phyloP scores from a whole-genome alignment of 768 basidiomycete genomes.

The Fomitopsis pulvina region DNA sequence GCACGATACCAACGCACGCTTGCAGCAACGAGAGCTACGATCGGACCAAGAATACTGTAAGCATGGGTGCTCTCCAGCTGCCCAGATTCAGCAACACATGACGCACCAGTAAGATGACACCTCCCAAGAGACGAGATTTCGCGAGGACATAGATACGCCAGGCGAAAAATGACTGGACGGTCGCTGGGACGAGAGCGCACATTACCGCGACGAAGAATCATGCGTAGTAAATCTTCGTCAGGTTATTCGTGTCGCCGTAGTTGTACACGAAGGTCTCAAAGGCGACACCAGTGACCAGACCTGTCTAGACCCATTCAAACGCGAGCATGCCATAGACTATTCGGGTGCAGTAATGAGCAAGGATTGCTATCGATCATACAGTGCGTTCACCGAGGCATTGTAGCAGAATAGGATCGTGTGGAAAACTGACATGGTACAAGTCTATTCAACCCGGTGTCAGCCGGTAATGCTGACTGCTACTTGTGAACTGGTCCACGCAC shows the following conservation, averaged over 20 bases:
- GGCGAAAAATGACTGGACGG: constrained; percentile 7
- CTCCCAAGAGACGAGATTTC: neutral
- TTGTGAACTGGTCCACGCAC: neutral
- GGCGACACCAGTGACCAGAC: neutral
- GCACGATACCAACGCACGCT: neutral
- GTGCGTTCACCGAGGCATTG: neutral
- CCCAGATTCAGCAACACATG: neutral
- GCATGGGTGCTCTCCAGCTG: too few species aligned
- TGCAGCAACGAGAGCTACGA: neutral
- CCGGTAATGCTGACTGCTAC: too few species aligned
- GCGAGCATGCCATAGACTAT: constrained; percentile 4
- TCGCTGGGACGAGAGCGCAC: constrained; percentile 3
- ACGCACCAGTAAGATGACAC: constrained; percentile 1
- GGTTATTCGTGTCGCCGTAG: neutral
- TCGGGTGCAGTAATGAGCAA: neutral
- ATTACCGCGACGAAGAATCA: constrained; percentile 5
- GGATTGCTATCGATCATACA: too few species aligned
- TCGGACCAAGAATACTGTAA: too few species aligned
- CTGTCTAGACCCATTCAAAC: constrained; percentile 6
- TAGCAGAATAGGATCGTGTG: neutral
- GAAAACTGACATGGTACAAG: constrained; percentile 1
- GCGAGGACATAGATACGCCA: constrained; percentile 7
- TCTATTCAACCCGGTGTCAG: neutral
- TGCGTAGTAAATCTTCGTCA: constrained; percentile 3
- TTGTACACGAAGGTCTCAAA: constrained; percentile 1